These are phyloP conservation scores for Jaapia argillacea DNA, from an alignment of 768 basidiomycete species.

Conservation along the genomic window DNA sequence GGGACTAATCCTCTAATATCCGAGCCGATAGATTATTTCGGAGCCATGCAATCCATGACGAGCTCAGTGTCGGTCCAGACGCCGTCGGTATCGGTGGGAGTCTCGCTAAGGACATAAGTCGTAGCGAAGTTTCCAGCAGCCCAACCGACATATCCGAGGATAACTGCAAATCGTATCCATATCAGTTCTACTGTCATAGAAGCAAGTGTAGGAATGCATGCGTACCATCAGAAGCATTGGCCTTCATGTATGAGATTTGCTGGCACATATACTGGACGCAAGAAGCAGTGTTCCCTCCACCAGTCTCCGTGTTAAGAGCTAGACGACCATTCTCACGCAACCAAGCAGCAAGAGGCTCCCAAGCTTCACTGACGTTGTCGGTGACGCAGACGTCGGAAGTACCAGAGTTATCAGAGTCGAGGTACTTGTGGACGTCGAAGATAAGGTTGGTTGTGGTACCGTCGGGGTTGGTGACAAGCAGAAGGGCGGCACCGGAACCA, in stretches of 20 bases:
- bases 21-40: no score
- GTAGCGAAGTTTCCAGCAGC: no score
- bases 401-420: conserved; percentile 33
- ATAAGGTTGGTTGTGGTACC: conserved; percentile 26
- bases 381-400: conserved; percentile 32
- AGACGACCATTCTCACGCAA: conserved; percentile 31
- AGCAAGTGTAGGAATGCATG: no score
- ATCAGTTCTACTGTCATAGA: no score
- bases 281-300: conserved; percentile 30
- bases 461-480: conserved; percentile 31
- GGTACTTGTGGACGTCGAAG: conserved; percentile 37
- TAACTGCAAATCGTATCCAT: no score
- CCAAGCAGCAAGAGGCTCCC: conserved; percentile 34
- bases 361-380: conserved; percentile 34
- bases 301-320: conserved; percentile 33
- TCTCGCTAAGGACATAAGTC: no score
- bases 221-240: conserved; percentile 39
- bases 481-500: conserved; percentile 23
- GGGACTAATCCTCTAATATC: no score
- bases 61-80: no score
- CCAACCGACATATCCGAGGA: no score
- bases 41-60: no score
- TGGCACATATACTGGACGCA: conserved; percentile 26
- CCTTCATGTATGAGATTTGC: conserved; percentile 34
- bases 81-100: no score